These are phyloP conservation scores for Candida tammaniensis DNA, from an alignment of 805 yeast species.

Conservation along the genomic window DNA sequence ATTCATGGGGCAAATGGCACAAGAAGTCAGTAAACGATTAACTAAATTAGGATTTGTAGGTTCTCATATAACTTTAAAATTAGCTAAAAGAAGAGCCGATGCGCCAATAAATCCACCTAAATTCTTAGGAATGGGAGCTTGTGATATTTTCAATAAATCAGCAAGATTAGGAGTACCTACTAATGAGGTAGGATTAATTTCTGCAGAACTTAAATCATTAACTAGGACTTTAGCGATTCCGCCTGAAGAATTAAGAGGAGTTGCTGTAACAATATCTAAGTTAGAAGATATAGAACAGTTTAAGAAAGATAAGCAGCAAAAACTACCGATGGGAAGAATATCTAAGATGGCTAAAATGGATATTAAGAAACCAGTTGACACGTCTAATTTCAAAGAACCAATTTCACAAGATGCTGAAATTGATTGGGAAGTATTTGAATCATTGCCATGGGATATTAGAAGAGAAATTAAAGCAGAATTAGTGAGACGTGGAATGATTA, in stretches of 20 bases:
- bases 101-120: slow-evolving; percentile 80
- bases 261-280: slow-evolving; percentile 67
- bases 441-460: slow-evolving; percentile 65
- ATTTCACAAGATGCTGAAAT: slow-evolving; percentile 37
- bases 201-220: slow-evolving; percentile 56
- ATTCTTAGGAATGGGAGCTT: slow-evolving; percentile 78
- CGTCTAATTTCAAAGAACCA: slow-evolving; percentile 14
- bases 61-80: slow-evolving; percentile 57
- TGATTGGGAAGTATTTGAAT: slow-evolving; percentile 63
- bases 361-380: slow-evolving; percentile 3
- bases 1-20: slow-evolving; percentile 57
- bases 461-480: slow-evolving; percentile 58
- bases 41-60: slow-evolving; percentile 47
- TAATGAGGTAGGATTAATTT: slow-evolving; percentile 56
- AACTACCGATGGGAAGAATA: slow-evolving; percentile 17
- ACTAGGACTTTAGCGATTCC: slow-evolving; percentile 57
- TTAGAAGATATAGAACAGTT: slow-evolving; percentile 40
- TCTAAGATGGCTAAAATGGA: slow-evolving; percentile 13
- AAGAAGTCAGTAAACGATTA: slow-evolving; percentile 59
- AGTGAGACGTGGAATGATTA: slow-evolving; percentile 35
- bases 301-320: slow-evolving; percentile 21
- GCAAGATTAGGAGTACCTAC: slow-evolving; percentile 61
- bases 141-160: slow-evolving; percentile 62
- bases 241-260: slow-evolving; percentile 71
- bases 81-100: slow-evolving; percentile 58